Conservation (phyloP, 768 basidiomycete genomes). For the Pleurotus ostreatus region DNA sequence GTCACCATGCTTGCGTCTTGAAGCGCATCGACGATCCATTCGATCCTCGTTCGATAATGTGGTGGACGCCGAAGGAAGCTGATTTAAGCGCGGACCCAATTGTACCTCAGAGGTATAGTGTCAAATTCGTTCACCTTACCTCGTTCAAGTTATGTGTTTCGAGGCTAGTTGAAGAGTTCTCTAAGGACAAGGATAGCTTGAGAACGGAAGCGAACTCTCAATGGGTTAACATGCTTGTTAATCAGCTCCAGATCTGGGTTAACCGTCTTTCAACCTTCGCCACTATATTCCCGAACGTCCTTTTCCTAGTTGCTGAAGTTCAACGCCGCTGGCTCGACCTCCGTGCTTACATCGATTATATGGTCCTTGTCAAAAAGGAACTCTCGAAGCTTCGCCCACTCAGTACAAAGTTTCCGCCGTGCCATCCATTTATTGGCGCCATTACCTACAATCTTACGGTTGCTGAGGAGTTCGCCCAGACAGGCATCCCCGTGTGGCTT, state of each 20-base stretch:
- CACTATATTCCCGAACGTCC: not conserved
- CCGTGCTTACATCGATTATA: not conserved
- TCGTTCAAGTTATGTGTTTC: too few species aligned
- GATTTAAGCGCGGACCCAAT: not conserved
- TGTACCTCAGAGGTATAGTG: not conserved
- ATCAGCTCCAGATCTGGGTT: not conserved
- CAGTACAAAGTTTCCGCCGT: not conserved
- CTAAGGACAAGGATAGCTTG: too few species aligned
- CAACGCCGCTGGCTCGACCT: not conserved
- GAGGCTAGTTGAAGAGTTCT: too few species aligned
- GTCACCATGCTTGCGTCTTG: not conserved
- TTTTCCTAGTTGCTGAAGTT: not conserved
- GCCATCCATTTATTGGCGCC: conserved; percentile 8
- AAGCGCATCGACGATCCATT: not conserved
- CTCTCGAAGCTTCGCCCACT: not conserved
- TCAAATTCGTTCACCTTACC: too few species aligned
- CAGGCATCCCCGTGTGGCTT: conserved; percentile 19
- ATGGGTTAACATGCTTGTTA: not conserved
- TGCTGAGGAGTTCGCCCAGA: conserved; percentile 8
- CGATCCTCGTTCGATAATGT: not conserved
- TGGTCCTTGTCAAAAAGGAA: not conserved
- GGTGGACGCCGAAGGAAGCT: not conserved
- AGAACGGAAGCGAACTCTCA: not conserved
- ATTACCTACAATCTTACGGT: conserved; percentile 10
- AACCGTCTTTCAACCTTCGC: not conserved